phyloP scores from a whole-genome alignment of 345 rosid genomes.

The Brassica juncea region DNA sequence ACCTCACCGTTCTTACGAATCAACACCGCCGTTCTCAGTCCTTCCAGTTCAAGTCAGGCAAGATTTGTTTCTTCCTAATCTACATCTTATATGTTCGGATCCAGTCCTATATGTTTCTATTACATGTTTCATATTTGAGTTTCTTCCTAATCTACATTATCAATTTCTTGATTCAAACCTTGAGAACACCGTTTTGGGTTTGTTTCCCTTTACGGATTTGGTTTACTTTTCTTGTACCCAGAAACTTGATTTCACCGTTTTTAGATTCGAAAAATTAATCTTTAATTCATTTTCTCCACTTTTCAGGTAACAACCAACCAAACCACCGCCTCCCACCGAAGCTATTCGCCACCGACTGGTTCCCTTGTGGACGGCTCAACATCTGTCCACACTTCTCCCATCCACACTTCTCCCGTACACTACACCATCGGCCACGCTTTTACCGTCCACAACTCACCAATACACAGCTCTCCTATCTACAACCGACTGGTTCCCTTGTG shows the following conservation, averaged over 20 bases:
- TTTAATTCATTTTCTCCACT: not conserved
- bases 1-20: too few species aligned
- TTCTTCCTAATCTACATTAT: too few species aligned
- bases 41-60: too few species aligned
- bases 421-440: too few species aligned
- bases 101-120: not conserved
- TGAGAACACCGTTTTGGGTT: not conserved
- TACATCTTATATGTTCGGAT: not conserved
- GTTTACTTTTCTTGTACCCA: not conserved
- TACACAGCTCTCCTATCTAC: too few species aligned
- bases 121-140: not conserved
- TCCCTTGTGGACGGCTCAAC: not conserved
- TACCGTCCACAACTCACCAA: too few species aligned
- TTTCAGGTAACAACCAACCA: too few species aligned
- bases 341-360: not conserved
- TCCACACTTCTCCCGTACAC: too few species aligned
- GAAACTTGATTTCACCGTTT: not conserved
- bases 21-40: too few species aligned
- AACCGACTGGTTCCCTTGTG: not conserved
- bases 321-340: not conserved
- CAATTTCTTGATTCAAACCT: not conserved
- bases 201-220: not conserved
- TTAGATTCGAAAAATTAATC: too few species aligned
- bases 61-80: not conserved
- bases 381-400: too few species aligned